phyloP scores from a whole-genome alignment of 371 early-diverging fungal species.

The Parasitella parasitica region DNA sequence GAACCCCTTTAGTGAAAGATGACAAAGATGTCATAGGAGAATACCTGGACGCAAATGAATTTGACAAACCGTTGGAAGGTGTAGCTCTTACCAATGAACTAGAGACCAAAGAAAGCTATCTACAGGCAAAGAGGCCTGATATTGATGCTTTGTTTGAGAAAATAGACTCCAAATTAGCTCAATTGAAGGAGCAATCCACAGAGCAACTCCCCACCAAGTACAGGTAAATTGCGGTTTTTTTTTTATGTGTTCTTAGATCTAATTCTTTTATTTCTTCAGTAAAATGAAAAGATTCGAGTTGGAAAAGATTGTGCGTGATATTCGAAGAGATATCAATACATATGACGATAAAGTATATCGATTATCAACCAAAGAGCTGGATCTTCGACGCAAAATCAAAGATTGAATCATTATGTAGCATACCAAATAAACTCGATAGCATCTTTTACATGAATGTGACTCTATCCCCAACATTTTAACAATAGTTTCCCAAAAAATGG shows the following conservation, averaged over 20 bases:
- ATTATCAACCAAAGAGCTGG: background rate
- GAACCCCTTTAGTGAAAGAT: background rate
- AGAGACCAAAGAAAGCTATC: background rate
- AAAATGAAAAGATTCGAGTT: background rate
- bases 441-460: background rate
- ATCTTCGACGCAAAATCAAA: background rate
- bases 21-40: background rate
- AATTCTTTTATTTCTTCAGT: too few species aligned
- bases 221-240: background rate
- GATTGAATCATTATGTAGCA: background rate
- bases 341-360: background rate
- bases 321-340: background rate
- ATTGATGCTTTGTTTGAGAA: background rate
- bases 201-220: background rate
- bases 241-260: too few species aligned
- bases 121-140: background rate
- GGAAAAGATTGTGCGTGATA: background rate
- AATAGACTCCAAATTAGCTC: background rate
- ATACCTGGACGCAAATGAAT: background rate
- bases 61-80: background rate
- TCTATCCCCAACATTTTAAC: background rate
- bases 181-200: background rate
- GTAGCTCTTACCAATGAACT: background rate
- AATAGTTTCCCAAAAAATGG: constrained; percentile 1
- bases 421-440: background rate